These are phyloP conservation scores for Talaromyces islandicus DNA, from an alignment of 2,329 filamentous ascomycete genomes.

Conservation along the genomic window DNA sequence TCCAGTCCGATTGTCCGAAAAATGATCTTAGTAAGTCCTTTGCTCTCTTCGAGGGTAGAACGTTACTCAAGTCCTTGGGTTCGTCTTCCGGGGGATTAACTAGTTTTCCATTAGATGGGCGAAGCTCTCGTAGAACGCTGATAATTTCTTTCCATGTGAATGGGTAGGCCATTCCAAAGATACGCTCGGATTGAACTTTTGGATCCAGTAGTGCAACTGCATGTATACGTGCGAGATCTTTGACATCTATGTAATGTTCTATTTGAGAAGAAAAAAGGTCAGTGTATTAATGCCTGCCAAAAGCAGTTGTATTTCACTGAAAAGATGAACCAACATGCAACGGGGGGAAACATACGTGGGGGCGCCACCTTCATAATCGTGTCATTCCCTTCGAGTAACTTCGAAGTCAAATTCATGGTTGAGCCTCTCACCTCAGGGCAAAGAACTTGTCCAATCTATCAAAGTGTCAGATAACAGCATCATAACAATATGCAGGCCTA, in stretches of 20 bases:
- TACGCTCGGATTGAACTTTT: slow-evolving; percentile 42
- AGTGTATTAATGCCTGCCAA: background rate
- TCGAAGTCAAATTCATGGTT: background rate
- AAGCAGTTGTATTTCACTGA: background rate
- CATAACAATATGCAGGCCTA: too few relatives aligned
- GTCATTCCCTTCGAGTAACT: background rate
- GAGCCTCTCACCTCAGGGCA: slow-evolving; percentile 20
- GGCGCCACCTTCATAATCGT: background rate
- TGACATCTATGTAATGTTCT: slow-evolving; percentile 45
- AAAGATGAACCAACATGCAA: background rate
- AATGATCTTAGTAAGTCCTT: slow-evolving; percentile 21
- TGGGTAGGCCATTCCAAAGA: slow-evolving; percentile 49
- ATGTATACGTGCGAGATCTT: slow-evolving; percentile 48
- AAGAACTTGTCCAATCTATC: slow-evolving; percentile 23
- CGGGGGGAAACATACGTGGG: background rate
- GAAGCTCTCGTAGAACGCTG: slow-evolving; percentile 28
- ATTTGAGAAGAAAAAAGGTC: too few relatives aligned
- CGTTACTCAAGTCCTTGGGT: slow-evolving; percentile 17
- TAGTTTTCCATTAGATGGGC: slow-evolving; percentile 33
- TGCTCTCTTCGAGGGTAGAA: slow-evolving; percentile 16
- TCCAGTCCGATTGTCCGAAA: slow-evolving; percentile 16
- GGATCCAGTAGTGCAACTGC: slow-evolving; percentile 46
- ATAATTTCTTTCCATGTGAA: slow-evolving; percentile 43
- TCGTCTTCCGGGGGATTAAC: slow-evolving; percentile 17
- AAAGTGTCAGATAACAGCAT: background rate